A percentile compares a stretch with the other conserved stretches of the same genome.
Evolutionary conservation across 1,284 basidiomycete genomes (phyloP).

Genomic region (Rhodotorula sp.): DNA sequence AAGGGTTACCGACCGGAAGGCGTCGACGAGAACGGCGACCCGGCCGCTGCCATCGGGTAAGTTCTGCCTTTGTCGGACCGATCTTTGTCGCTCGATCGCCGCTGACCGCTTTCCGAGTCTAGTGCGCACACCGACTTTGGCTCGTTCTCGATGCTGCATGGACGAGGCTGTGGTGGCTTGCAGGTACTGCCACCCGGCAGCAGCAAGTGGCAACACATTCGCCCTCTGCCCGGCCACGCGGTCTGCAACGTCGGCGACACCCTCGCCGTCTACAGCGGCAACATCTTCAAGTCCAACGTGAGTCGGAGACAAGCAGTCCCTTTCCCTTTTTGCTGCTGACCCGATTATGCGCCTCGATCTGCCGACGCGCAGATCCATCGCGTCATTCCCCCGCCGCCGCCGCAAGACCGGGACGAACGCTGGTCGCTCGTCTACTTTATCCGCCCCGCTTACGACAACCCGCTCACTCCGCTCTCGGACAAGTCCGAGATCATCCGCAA

Average conservation of each 20-base stretch:
- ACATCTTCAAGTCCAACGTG: slow-evolving; percentile 38
- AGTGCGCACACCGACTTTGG: slow-evolving; percentile 55
- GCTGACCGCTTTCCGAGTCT: not conserved
- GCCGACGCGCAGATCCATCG: slow-evolving; percentile 56
- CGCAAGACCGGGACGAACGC: slow-evolving; percentile 27
- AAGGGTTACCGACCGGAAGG: slow-evolving; percentile 22
- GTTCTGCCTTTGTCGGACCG: not conserved
- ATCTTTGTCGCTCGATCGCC: too few species aligned
- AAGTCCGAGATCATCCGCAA: slow-evolving; percentile 19
- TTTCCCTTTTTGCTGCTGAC: not conserved
- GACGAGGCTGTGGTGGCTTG: slow-evolving; percentile 42
- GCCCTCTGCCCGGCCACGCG: slow-evolving; percentile 41
- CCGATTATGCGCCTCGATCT: too few species aligned
- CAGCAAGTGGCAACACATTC: slow-evolving; percentile 42
- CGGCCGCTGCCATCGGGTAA: slow-evolving; percentile 36
- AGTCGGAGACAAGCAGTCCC: not conserved
- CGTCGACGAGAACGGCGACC: slow-evolving; percentile 26
- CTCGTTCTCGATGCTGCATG: slow-evolving; percentile 32
- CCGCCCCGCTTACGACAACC: slow-evolving; percentile 22
- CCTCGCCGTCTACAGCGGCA: slow-evolving; percentile 48
- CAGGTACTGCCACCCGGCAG: slow-evolving; percentile 44
- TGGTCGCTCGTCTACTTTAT: slow-evolving; percentile 39
- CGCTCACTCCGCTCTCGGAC: slow-evolving; percentile 16
- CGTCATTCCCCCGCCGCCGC: slow-evolving; percentile 49
- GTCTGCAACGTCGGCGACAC: slow-evolving; percentile 46